Percentiles rank a stretch among this genome's conserved stretches.
Conservation (phyloP, 331 rosid genomes). For the Telfairia occidentalis region DNA sequence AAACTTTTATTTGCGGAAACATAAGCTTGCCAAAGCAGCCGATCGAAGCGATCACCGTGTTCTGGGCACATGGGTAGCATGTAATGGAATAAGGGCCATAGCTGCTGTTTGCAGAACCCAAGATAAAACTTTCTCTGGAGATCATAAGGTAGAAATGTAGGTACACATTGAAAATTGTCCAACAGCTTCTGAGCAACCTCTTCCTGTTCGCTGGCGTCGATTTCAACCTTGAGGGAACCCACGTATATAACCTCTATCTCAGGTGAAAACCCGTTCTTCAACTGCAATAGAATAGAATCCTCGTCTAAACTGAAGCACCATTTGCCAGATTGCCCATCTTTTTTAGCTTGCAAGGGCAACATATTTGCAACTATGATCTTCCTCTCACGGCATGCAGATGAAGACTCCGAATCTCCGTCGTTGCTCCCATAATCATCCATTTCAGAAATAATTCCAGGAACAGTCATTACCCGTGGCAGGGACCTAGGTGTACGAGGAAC, state of each 20-base stretch:
- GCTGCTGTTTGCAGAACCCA: conserved; percentile 84
- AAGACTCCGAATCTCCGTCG: conserved; percentile 69
- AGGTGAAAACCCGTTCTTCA: conserved; percentile 75
- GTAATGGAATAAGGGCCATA: conserved; percentile 97
- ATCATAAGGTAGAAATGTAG: conserved; percentile 79
- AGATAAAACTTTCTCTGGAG: conserved; percentile 74
- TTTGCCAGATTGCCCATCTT: conserved; percentile 49
- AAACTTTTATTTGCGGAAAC: conserved; percentile 85
- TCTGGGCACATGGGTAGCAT: conserved; percentile 94
- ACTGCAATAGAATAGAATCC: conserved; percentile 70
- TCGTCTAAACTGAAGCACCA: conserved; percentile 92
- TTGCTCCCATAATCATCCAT: conserved; percentile 43
- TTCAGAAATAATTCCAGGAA: conserved; percentile 82
- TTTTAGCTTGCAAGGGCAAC: conserved; percentile 85
- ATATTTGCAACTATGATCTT: conserved; percentile 89
- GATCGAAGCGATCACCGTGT: conserved; percentile 88
- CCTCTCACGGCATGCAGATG: conserved; percentile 61
- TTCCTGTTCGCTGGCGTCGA: conserved; percentile 71
- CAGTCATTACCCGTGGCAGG: conserved; percentile 78
- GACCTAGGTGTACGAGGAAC: conserved; percentile 63
- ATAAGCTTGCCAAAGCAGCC: conserved; percentile 86
- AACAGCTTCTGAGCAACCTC: conserved; percentile 76
- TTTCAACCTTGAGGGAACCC: conserved; percentile 85
- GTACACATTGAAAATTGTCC: conserved; percentile 70
- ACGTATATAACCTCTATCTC: conserved; percentile 80